Evolutionary conservation across 1,284 basidiomycete species (phyloP), one percentile per base, ranked within the genome.

Genomic region (Phellopilus nigrolimitatus): DNA sequence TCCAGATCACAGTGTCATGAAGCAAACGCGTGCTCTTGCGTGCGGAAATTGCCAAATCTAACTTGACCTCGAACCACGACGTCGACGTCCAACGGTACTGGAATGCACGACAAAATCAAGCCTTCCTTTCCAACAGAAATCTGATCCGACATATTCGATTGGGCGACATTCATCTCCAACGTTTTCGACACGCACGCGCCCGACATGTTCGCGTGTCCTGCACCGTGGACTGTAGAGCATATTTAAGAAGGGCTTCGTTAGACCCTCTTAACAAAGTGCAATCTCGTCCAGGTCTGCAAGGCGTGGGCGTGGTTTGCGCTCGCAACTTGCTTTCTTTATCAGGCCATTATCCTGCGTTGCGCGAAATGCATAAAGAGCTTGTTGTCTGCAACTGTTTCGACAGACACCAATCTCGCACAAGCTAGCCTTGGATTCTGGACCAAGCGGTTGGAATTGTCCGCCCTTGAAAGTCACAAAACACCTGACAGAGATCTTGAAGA

Each of bases 241-340:
- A 55, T 48, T 30, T 41, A 48, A 21, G 12, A 40, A 6, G 54
- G 47, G 33, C 49, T 60, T 17, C 58, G 59, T 33, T 51, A 49
- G 21, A 49, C 54, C 4, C 53, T 71, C 53, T 25, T 66, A 31
- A 70, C 67, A 21, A 69, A 68, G 52, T 59, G 65, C 4, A 55
- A 60, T 48, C 56, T 74, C 22, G 63, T 70, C 1, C 63, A 63
- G 1, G 72, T 74, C 25, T 73, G 66, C 58, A 71, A 59, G 47
- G 54, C 60, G 45, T 73, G 71, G 71, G 64, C n/a, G n/a, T n/a
- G n/a, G n/a, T n/a, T 63, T 45, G 56, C 58, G 13, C 57, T 71
- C 39, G 63, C 68, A 13, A 55, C 52, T 6, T 61, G 60, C 0
- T 57, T 56, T 22, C 67, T 70, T 21, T 72, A 72, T 28, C 9